Percentiles rank a stretch among this genome's conserved stretches.
Evolutionary conservation across 2,329 filamentous ascomycete species (phyloP).

Genomic region (Thermothelomyces thermophilus): DNA sequence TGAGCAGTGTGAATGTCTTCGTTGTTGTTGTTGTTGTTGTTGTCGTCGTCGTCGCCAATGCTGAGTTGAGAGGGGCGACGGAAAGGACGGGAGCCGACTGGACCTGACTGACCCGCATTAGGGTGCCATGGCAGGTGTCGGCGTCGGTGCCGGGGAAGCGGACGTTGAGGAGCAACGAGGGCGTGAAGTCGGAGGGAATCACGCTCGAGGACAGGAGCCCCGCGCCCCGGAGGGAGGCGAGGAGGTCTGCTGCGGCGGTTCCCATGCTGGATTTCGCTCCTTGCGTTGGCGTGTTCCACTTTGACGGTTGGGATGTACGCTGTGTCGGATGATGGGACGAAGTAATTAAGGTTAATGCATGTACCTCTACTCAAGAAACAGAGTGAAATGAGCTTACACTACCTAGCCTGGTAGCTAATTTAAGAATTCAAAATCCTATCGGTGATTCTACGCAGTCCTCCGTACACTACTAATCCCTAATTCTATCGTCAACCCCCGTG

Average conservation of each 20-base stretch:
- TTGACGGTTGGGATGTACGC: too few relatives aligned
- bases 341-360: too few relatives aligned
- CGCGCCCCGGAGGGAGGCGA: not conserved
- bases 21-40: not conserved
- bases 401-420: too few relatives aligned
- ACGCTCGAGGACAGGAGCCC: not conserved
- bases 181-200: not conserved
- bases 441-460: too few relatives aligned
- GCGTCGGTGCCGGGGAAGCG: not conserved
- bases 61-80: not conserved
- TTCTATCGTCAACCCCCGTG: not conserved
- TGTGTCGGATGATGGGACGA: too few relatives aligned
- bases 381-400: too few relatives aligned
- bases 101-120: constrained; percentile 5
- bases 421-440: too few relatives aligned
- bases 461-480: not conserved
- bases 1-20: not conserved
- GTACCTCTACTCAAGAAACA: too few relatives aligned
- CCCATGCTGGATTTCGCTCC: not conserved
- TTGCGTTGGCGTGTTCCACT: too few relatives aligned
- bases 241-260: not conserved
- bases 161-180: constrained; percentile 1
- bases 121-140: constrained; percentile 3
- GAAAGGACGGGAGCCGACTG: not conserved
- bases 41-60: not conserved